Base-by-base conservation (phyloP, 805 yeast genomes). In the Saccharomyces kudriavzevii region DNA sequence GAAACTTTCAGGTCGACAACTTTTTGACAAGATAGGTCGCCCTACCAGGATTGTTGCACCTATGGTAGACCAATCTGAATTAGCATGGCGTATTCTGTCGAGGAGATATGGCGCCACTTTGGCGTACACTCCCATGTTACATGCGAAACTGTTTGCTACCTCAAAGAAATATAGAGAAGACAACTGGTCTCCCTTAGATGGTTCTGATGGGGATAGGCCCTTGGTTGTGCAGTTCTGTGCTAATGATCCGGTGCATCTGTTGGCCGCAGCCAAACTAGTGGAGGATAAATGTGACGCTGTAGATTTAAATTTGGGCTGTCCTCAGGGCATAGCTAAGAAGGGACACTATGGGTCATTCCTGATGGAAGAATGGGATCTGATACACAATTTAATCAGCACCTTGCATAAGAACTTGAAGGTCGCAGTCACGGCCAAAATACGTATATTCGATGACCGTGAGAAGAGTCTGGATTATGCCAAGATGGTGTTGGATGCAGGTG, bases 101-200 rank as follows among this genome's bases (percentile, higher is more conserved):
- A 77, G 98, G 53, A 76, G 78, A 55, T 85, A 91, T 63, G 99
- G 99, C 2, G 98, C 99, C 0, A 89, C 90, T 2, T 74, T 94
- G 31, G 89, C 97, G 64, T 94, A 92, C 64, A 88, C 98, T 0
- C 99, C 99, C 2, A 94, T 94, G 99, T 80, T 87, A 59, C 98
- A 94, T 70, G 96, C 99, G 3, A 77, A 90, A 49, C 72, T 91
- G 40, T 94, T 94, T 71, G 95, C 95, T 26, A 86, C 87, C 2
- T 85, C 85, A 49, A 86, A 83, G 56, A 87, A 87, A 61, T 94
- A 94, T 66, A 76, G 98, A 51, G 74, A 74, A 20, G 87, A 83
- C 56, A 86, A 83, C 84, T 82, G 88, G 82, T 76, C 81, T 55
- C 74, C 78, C 10, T 61, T 78, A 59, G 98, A 94, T 68, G 98